Percentiles rank a stretch among this genome's conserved stretches.
phyloP scores from a whole-genome alignment of 2,329 filamentous ascomycete genomes.

The Colletotrichum navitas region DNA sequence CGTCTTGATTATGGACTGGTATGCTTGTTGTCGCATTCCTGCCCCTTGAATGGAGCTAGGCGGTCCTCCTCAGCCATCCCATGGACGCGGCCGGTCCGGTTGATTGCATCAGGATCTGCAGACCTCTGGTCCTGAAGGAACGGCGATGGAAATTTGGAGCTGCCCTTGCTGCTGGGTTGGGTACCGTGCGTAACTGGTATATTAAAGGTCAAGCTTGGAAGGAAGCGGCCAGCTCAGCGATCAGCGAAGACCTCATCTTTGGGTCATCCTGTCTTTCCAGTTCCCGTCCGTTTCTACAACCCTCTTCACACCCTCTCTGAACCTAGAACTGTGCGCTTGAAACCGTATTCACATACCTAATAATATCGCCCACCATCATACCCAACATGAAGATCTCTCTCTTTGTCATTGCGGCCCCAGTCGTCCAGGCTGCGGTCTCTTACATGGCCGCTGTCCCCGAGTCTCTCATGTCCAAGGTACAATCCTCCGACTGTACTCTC shows the following conservation, averaged over 20 bases:
- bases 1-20: slow-evolving; percentile 34
- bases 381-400: slow-evolving; percentile 38
- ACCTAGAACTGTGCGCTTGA: neutral
- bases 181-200: slow-evolving; percentile 14
- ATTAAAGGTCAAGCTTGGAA: slow-evolving; percentile 23
- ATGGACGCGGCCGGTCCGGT: slow-evolving; percentile 19
- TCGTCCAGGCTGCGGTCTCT: slow-evolving; percentile 38
- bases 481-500: slow-evolving; percentile 50
- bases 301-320: neutral
- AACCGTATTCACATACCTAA: too few species aligned
- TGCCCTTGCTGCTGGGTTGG: slow-evolving; percentile 13
- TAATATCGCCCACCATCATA: neutral
- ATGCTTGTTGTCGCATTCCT: neutral
- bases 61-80: slow-evolving; percentile 18
- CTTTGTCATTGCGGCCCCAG: slow-evolving; percentile 41
- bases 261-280: slow-evolving; percentile 17
- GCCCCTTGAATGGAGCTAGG: slow-evolving; percentile 18
- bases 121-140: slow-evolving; percentile 26
- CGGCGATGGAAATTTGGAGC: slow-evolving; percentile 19
- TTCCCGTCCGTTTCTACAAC: slow-evolving; percentile 3
- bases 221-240: slow-evolving; percentile 3
- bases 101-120: slow-evolving; percentile 43
- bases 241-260: slow-evolving; percentile 6
- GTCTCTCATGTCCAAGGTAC: slow-evolving; percentile 37
- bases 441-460: slow-evolving; percentile 44